Evolutionary conservation across 2,329 filamentous ascomycete species (phyloP).

Genomic region (Aspergillus proliferans): DNA sequence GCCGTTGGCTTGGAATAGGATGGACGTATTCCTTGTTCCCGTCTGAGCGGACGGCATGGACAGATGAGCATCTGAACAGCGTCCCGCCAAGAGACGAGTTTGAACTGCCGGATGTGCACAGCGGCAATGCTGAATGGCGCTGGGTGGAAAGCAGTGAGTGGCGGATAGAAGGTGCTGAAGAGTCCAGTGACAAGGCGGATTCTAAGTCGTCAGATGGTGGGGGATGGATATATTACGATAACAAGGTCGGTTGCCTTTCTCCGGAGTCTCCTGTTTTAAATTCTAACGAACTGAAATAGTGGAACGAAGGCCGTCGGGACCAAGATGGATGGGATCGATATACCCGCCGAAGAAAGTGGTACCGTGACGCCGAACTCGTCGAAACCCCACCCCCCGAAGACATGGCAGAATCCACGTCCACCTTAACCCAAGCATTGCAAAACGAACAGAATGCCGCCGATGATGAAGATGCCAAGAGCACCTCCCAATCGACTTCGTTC

Average conservation of each 20-base stretch:
- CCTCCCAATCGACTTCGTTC: slow-evolving; percentile 22
- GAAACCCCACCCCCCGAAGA: slow-evolving; percentile 54
- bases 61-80: slow-evolving; percentile 85
- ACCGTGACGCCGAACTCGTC: slow-evolving; percentile 88
- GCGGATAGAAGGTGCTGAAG: slow-evolving; percentile 67
- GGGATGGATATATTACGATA: slow-evolving; percentile 98
- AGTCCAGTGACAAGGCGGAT: slow-evolving; percentile 31
- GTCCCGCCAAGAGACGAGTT: slow-evolving; percentile 70
- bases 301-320: slow-evolving; percentile 79
- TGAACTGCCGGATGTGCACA: slow-evolving; percentile 60
- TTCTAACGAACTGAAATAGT: slow-evolving; percentile 46
- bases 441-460: slow-evolving; percentile 15
- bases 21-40: slow-evolving; percentile 90
- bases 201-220: slow-evolving; percentile 49
- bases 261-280: neutral
- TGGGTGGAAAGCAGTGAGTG: slow-evolving; percentile 85
- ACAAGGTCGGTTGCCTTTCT: slow-evolving; percentile 59
- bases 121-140: slow-evolving; percentile 59
- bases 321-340: slow-evolving; percentile 91
- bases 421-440: slow-evolving; percentile 22
- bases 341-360: slow-evolving; percentile 91
- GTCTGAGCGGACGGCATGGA: slow-evolving; percentile 87
- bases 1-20: slow-evolving; percentile 87
- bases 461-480: slow-evolving; percentile 21
- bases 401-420: slow-evolving; percentile 35